Evolutionary conservation across 208 protist genomes (phyloP).

Genomic region (Entamoeba dispar): DNA sequence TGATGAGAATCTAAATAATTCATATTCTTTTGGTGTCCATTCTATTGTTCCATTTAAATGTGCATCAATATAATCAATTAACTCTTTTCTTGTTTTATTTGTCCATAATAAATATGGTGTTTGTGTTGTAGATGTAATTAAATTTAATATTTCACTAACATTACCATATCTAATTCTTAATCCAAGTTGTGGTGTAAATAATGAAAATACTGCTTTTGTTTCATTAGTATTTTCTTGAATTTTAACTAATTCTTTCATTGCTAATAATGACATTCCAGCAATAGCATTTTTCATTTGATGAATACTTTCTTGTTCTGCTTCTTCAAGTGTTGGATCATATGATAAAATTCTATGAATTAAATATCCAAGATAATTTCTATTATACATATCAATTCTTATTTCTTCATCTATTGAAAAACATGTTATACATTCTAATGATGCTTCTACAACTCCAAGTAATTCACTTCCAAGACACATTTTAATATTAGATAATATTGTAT

Average conservation of each 20-base stretch:
- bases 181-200: neutral
- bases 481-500: neutral
- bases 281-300: neutral
- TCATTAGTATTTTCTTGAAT: neutral
- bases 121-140: neutral
- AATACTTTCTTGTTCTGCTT: neutral
- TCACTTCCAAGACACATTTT: neutral
- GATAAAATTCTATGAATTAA: neutral
- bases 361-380: neutral
- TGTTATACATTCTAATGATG: neutral
- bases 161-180: neutral
- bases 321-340: neutral
- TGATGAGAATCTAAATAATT: neutral
- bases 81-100: neutral
- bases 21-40: neutral
- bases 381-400: neutral
- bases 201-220: neutral
- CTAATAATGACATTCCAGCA: neutral
- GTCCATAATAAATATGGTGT: neutral
- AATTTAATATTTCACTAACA: neutral
- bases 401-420: neutral
- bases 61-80: neutral
- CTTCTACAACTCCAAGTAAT: neutral
- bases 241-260: neutral
- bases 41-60: neutral